Base-by-base conservation (phyloP, 805 yeast genomes). In the Cyberlindnera petersonii region DNA sequence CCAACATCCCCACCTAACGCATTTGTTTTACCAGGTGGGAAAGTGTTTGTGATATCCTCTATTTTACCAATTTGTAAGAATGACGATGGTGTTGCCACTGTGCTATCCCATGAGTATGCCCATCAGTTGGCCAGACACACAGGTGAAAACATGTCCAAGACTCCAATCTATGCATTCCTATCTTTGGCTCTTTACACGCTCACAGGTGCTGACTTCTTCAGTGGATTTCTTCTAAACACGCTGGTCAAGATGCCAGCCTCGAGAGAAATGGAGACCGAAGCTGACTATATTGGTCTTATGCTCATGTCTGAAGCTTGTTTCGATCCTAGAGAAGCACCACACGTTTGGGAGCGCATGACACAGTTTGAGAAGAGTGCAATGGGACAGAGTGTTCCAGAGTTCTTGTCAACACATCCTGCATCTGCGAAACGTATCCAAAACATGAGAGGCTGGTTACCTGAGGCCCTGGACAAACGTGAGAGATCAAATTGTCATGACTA, bases 81-180 rank as follows among this genome's bases (percentile, higher is more conserved):
- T 55, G 94, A 87, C 37, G 94, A 87, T 58, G 97, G 96, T 2
- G 63, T 93, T 31, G 98, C 98, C n/a, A 88, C 98, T 0, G 96
- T 93, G 3, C 65, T 93, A 32, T 69, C 95, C 0, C 99, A 93
- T 59, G 99, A 93, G 54, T 75, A 89, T 40, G 89, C 96, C 0
- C 98, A 93, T 64, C 95, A 88, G 59, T 68, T 93, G 48, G 96
- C 96, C 8, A 79, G 95, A 43, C 98, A 93, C 58, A 77, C 93
- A 6, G 79, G 83, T 33, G 99, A 93, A 56, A 80, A 82, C 50
- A 55, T 91, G 39, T 80, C 95, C 11, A 72, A 75, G 47, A 77
- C 82, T 11, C 98, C 98, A 0, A 51, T 87, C 24, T 80, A 82
- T 53, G 67, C 79, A 13, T 44, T 72, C 0, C 44, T 82, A 9